Conservation (phyloP, 164 flowering plant species). For the Liquidambar formosana region DNA sequence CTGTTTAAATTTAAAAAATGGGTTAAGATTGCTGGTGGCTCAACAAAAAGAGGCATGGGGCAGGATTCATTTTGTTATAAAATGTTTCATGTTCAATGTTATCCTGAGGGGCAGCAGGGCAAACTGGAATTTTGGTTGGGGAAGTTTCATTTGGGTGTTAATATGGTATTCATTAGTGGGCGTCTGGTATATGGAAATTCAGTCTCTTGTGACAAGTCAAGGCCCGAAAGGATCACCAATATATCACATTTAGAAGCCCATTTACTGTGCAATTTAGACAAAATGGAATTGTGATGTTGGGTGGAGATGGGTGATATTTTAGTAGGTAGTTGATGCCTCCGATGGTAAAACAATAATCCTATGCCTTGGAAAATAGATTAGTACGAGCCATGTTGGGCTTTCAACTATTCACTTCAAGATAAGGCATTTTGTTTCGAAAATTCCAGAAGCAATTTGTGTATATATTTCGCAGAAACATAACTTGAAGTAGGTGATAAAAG, state of each 20-base stretch:
- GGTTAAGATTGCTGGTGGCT: too few relatives aligned
- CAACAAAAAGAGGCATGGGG: too few relatives aligned
- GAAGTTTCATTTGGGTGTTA: too few relatives aligned
- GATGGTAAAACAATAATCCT: background rate
- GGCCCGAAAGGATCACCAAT: background rate
- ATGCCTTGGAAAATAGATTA: too few relatives aligned
- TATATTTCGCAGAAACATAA: background rate
- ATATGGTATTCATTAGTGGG: too few relatives aligned
- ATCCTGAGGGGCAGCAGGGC: too few relatives aligned
- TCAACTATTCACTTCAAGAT: background rate
- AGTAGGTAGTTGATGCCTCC: background rate
- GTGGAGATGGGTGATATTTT: background rate
- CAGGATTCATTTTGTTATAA: too few relatives aligned
- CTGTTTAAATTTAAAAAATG: too few relatives aligned
- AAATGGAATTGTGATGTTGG: background rate
- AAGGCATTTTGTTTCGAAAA: too few relatives aligned
- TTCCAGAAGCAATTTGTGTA: background rate
- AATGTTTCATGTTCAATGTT: too few relatives aligned
- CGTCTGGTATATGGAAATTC: too few relatives aligned
- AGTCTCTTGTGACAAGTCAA: background rate
- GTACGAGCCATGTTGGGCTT: background rate
- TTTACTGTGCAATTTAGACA: background rate
- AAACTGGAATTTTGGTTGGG: background rate
- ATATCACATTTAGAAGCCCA: background rate
- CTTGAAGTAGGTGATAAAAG: too few relatives aligned